Evolutionary conservation across 768 basidiomycete species (phyloP).

Genomic region (Phaeotremella skinneri): DNA sequence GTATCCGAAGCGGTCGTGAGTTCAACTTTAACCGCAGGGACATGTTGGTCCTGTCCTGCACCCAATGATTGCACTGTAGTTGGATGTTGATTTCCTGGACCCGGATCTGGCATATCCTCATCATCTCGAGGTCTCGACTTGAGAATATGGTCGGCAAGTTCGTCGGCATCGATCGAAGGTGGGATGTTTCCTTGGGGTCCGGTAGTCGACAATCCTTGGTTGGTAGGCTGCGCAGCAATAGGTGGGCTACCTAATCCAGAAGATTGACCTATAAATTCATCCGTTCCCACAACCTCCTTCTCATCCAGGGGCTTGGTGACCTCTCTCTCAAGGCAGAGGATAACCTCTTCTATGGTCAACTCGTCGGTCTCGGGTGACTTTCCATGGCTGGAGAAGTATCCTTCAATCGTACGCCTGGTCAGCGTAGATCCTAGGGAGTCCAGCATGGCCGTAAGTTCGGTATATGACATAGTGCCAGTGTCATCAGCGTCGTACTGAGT

Average conservation of each 20-base stretch:
- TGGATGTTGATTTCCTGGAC: constrained; percentile 33
- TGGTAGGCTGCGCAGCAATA: constrained; percentile 51
- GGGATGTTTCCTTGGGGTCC: constrained; percentile 56
- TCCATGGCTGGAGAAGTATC: constrained; percentile 71
- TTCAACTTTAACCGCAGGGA: constrained; percentile 33
- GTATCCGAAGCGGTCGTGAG: constrained; percentile 20
- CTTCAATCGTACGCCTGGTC: constrained; percentile 69
- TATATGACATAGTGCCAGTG: constrained; percentile 66
- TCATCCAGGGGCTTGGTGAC: constrained; percentile 70
- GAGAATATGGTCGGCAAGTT: constrained; percentile 53
- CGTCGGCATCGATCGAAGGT: constrained; percentile 56
- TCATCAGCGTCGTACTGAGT: constrained; percentile 89
- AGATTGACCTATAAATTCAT: constrained; percentile 46
- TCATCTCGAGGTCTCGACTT: constrained; percentile 26
- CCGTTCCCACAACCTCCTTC: constrained; percentile 63
- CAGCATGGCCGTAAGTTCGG: constrained; percentile 91
- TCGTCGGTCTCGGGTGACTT: constrained; percentile 68
- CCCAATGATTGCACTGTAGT: background rate
- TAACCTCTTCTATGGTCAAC: constrained; percentile 71
- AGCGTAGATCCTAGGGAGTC: constrained; percentile 95
- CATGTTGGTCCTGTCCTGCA: constrained; percentile 7
- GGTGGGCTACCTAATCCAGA: constrained; percentile 48
- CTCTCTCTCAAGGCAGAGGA: constrained; percentile 82
- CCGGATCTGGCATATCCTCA: constrained; percentile 15
- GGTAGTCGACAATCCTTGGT: constrained; percentile 37